Percentiles rank a stretch among this genome's conserved stretches.
phyloP scores from a whole-genome alignment of 805 yeast genomes.

The Saturnispora besseyi region DNA sequence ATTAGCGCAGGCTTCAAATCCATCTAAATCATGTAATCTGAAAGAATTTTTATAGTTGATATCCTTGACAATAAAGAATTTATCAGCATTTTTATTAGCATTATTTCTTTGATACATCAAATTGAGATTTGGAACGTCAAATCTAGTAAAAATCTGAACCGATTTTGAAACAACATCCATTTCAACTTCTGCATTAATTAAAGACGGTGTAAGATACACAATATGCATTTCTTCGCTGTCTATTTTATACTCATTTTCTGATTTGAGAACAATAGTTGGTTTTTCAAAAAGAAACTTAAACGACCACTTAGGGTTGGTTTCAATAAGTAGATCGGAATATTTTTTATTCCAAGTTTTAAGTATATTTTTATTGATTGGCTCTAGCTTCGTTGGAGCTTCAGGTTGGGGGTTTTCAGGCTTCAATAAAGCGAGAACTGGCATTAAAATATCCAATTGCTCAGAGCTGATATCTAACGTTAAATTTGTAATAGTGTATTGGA shows the following conservation, averaged over 20 bases:
- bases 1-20: conserved; percentile 13
- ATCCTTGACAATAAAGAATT: conserved; percentile 12
- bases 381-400: background rate
- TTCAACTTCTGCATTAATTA: conserved; percentile 16
- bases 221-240: conserved; percentile 13
- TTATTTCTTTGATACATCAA: conserved; percentile 17
- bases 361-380: background rate
- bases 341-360: background rate
- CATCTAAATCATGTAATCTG: conserved; percentile 14
- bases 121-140: conserved; percentile 18
- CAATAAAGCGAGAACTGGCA: conserved; percentile 6
- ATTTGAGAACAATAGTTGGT: conserved; percentile 22
- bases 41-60: conserved; percentile 19
- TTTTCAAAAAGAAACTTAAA: conserved; percentile 21
- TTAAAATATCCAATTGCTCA: conserved; percentile 30
- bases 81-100: conserved; percentile 2
- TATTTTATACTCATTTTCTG: conserved; percentile 5
- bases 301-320: conserved; percentile 17
- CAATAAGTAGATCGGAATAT: background rate
- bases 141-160: conserved; percentile 11
- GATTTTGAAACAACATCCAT: conserved; percentile 3
- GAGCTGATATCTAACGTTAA: conserved; percentile 38
- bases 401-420: background rate
- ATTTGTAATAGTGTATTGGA: conserved; percentile 35
- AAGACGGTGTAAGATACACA: conserved; percentile 17